These are phyloP conservation scores for Didymella lethalis DNA, from an alignment of 2,329 filamentous ascomycete species.

Conservation along the genomic window DNA sequence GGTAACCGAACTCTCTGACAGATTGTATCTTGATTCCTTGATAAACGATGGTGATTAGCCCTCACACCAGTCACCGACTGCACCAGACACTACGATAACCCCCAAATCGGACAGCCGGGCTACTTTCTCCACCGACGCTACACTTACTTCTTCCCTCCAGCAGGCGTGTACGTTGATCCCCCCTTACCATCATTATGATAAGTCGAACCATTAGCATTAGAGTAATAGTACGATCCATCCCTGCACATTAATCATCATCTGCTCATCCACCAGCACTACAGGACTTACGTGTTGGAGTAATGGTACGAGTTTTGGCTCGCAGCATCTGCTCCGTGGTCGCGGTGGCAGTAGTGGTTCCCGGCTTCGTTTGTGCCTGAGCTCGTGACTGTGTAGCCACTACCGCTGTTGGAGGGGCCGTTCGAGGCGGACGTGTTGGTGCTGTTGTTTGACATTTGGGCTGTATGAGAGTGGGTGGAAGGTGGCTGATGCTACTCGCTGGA, in stretches of 20 bases:
- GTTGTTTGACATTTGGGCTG: not conserved
- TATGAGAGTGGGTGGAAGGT: not conserved
- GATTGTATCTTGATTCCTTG: not conserved
- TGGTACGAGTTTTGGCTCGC: not conserved
- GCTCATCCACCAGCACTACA: slow-evolving; percentile 34
- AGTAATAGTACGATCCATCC: slow-evolving; percentile 16
- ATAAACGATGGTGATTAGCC: not conserved
- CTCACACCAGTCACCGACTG: not conserved
- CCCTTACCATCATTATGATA: slow-evolving; percentile 32
- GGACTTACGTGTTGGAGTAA: slow-evolving; percentile 44
- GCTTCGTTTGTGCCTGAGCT: slow-evolving; percentile 20
- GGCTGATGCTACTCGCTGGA: not conserved
- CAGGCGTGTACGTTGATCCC: slow-evolving; percentile 34
- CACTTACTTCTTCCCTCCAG: not conserved
- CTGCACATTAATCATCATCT: not conserved
- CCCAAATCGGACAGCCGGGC: not conserved
- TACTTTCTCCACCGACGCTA: not conserved
- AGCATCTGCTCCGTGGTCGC: not conserved
- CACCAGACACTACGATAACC: not conserved
- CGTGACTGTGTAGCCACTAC: slow-evolving; percentile 1
- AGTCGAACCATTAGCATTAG: slow-evolving; percentile 16
- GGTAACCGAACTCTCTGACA: not conserved
- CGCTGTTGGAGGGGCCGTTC: not conserved
- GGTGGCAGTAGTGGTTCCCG: slow-evolving; percentile 25
- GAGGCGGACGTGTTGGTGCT: not conserved